Evolutionary conservation across 345 rosid genomes (phyloP).

Genomic region (Rubroshorea leprosula): DNA sequence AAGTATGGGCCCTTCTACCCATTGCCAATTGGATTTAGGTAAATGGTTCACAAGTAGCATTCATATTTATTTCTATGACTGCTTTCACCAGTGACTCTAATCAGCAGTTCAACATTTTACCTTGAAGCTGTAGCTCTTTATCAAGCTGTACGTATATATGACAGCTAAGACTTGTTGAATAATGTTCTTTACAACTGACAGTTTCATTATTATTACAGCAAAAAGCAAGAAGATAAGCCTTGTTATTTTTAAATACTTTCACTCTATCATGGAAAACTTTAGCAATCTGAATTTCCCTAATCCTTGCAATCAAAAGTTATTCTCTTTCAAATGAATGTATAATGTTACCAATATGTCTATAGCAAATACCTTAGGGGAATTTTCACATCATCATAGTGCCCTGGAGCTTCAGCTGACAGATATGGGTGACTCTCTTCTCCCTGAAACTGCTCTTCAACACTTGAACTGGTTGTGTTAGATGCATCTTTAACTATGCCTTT

Average conservation of each 20-base stretch:
- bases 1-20: too few species aligned
- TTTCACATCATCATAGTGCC: slow-evolving; percentile 41
- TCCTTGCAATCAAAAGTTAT: background rate
- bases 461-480: slow-evolving; percentile 21
- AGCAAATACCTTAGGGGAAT: slow-evolving; percentile 59
- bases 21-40: too few species aligned
- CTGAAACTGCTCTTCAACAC: slow-evolving; percentile 18
- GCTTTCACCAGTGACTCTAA: background rate
- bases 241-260: background rate
- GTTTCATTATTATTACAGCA: background rate
- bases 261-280: background rate
- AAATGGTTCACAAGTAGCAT: too few species aligned
- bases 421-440: slow-evolving; percentile 18
- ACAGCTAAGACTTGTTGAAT: background rate
- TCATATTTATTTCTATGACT: too few species aligned
- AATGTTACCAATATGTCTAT: background rate
- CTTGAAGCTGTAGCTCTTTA: background rate
- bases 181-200: background rate
- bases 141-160: background rate
- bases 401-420: slow-evolving; percentile 22
- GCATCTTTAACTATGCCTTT: slow-evolving; percentile 37
- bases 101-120: background rate
- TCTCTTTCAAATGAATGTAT: background rate
- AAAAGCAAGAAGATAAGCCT: background rate
- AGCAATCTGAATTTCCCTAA: background rate